phyloP scores from a whole-genome alignment of 352 stramenopile species.

The Phytophthora syringae region DNA sequence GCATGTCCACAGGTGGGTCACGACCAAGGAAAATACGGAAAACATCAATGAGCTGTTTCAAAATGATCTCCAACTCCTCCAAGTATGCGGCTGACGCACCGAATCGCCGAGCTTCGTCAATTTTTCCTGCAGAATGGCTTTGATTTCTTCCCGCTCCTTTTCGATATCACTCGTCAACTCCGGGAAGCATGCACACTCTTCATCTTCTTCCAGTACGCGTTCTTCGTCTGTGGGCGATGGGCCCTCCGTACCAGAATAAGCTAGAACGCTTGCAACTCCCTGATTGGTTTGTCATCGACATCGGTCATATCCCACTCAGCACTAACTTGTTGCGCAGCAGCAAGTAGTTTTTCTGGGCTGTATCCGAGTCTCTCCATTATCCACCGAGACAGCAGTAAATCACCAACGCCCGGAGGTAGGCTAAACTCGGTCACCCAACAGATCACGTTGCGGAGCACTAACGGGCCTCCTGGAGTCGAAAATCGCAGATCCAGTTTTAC shows the following conservation, averaged over 20 bases:
- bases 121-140: background rate
- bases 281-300: background rate
- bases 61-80: background rate
- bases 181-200: slow-evolving; percentile 2
- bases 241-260: background rate
- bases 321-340: slow-evolving; percentile 5
- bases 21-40: background rate
- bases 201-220: background rate
- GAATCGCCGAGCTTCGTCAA: background rate
- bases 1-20: background rate
- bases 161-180: background rate
- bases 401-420: background rate
- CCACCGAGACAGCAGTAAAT: slow-evolving; percentile 10
- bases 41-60: background rate
- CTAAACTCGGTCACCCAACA: slow-evolving; percentile 7
- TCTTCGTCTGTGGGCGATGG: slow-evolving; percentile 5
- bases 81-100: background rate
- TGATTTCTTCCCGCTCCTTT: background rate
- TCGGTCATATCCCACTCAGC: slow-evolving; percentile 20
- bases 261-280: slow-evolving; percentile 5
- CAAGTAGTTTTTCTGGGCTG: slow-evolving; percentile 8
- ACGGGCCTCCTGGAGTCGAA: slow-evolving; percentile 2
- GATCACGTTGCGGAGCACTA: slow-evolving; percentile 16
- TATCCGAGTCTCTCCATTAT: slow-evolving; percentile 12
- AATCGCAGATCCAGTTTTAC: slow-evolving; percentile 14